phyloP scores from a whole-genome alignment of 441 rosid species.

The Populus hybrid region DNA sequence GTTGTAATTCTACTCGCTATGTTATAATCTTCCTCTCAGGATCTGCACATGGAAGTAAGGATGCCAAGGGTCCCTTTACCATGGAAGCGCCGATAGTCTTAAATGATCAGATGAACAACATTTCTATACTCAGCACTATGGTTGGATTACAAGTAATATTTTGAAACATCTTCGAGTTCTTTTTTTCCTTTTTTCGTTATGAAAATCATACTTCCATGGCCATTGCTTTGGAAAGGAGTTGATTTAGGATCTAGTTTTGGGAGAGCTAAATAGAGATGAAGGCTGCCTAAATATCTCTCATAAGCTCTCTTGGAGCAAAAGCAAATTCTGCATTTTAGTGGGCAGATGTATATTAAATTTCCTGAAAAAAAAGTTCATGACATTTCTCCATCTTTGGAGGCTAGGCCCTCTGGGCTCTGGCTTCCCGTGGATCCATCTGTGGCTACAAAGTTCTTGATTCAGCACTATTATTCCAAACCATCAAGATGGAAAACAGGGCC shows the following conservation, averaged over 20 bases:
- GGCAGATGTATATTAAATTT: neutral
- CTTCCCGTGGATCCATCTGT: neutral
- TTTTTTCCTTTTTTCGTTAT: neutral
- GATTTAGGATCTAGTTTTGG: neutral
- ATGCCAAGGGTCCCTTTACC: conserved; percentile 21
- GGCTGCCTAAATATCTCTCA: neutral
- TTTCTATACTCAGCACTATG: conserved; percentile 70
- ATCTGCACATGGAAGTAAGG: conserved; percentile 54
- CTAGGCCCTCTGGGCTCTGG: neutral
- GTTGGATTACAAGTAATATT: conserved; percentile 67
- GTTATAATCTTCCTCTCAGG: conserved; percentile 32
- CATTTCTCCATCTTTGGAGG: neutral
- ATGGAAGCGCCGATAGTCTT: conserved; percentile 45
- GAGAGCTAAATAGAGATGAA: neutral
- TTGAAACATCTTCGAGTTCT: neutral
- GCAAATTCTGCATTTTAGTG: neutral
- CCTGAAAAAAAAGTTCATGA: neutral
- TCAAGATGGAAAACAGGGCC: neutral
- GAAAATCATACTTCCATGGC: neutral
- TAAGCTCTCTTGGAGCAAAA: neutral
- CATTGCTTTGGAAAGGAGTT: neutral
- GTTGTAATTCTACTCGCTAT: neutral
- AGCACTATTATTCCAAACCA: neutral
- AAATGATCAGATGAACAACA: conserved; percentile 39
- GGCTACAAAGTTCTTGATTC: neutral